These are phyloP conservation scores for Ramalina intermedia DNA, from an alignment of 495 filamentous ascomycete species.

Conservation along the genomic window DNA sequence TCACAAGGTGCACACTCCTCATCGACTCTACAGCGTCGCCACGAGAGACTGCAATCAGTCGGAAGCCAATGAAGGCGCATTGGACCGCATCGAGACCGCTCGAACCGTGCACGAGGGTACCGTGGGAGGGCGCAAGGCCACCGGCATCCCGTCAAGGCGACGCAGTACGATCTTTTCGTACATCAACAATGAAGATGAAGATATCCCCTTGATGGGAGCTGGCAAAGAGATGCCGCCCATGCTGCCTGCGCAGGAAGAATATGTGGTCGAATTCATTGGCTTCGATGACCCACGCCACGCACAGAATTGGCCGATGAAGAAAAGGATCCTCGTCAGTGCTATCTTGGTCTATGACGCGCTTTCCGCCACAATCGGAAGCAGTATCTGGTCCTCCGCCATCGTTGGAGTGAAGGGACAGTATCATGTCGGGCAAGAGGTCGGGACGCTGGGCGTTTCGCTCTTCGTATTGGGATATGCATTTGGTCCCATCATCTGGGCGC, in stretches of 20 bases:
- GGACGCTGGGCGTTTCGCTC: conserved; percentile 33
- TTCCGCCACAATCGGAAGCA: conserved; percentile 41
- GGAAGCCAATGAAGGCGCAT: no score
- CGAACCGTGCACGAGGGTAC: no score
- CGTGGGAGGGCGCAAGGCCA: no score
- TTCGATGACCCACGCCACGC: conserved; percentile 56
- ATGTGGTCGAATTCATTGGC: conserved; percentile 33
- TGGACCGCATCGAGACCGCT: no score
- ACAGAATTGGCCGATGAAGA: conserved; percentile 41
- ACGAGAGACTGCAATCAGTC: no score
- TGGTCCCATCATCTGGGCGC: conserved; percentile 41
- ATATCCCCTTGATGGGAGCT: no score
- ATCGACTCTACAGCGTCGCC: no score
- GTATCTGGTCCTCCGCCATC: conserved; percentile 38
- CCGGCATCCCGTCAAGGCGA: no score
- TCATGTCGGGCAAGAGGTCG: conserved; percentile 29
- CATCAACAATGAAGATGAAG: no score
- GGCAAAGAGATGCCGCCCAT: background rate
- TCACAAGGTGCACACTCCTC: no score
- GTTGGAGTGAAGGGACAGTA: conserved; percentile 29
- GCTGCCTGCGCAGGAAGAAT: conserved; percentile 48
- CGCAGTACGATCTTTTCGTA: no score
- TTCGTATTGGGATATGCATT: conserved; percentile 38
- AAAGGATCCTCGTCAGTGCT: conserved; percentile 59
- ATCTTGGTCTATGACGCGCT: conserved; percentile 41